Evolutionary conservation across 768 basidiomycete species (phyloP), one percentile per base, ranked within the genome.

Genomic region (Panaeolus papilionaceus): DNA sequence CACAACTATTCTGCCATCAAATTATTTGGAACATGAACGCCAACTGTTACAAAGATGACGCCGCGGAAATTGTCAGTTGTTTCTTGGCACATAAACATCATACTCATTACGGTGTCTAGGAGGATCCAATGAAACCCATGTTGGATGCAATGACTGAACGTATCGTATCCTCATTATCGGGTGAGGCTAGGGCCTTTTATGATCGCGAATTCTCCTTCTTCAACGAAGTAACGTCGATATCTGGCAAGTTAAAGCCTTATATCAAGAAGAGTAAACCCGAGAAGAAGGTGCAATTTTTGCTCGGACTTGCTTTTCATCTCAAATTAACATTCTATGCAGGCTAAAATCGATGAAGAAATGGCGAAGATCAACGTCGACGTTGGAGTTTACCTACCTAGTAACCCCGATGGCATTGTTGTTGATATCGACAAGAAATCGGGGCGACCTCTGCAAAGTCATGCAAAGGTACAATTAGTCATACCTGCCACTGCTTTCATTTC

Each of bases 11-110:
- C 82, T 99, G 98, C 75, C 98, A 99, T 76, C 98, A 99, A 81
- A 99, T 99, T 70, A 94, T 99, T 69, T 99, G 98, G 98, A 99
- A 99, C 77, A 99, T 99, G 98, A 97, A 97, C 74, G 98, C 98
- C 4, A 99, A 99, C 74, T 95, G 93, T 69, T 98, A 89, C 77
- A 94, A 92, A 73, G 97, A 96, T 73, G 98, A 99, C 73, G 82
- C 84, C 7, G 94, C 89, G 14, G 96, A 96, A 77, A 83, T 92
- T 67, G 95, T 93, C 73, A 63, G 88, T 33, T 28, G 7, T 26
- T 26, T 23, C 20, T 26, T 12, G 8, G 0, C 7, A 7, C 3
- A 49, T 23, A 49, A 49, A 6, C 47, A 49, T 3, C 26, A 7
- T 42, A 47, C 68, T 38, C 68, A 23, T 69, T 12, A 42, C 42